These are phyloP conservation scores for Microascus cirrosus DNA, from an alignment of 2,329 filamentous ascomycete species.

Conservation along the genomic window DNA sequence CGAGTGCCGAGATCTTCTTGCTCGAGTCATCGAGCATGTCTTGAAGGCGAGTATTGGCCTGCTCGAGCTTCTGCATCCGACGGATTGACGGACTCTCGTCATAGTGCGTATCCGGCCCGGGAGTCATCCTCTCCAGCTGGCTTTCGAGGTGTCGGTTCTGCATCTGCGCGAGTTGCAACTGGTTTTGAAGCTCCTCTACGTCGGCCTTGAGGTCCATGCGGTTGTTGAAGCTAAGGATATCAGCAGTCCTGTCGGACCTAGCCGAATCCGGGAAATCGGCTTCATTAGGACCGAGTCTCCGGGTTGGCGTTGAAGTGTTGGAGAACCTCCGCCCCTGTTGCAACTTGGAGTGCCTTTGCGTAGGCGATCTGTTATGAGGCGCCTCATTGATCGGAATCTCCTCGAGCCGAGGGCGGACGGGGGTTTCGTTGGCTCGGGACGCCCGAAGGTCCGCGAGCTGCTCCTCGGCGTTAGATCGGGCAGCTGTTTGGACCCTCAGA, in stretches of 20 bases:
- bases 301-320: conserved; percentile 66
- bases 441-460: conserved; percentile 71
- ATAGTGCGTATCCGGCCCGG: conserved; percentile 46
- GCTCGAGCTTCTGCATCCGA: conserved; percentile 82
- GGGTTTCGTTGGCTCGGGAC: conserved; percentile 56
- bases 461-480: conserved; percentile 68
- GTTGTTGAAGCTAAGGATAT: conserved; percentile 74
- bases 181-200: conserved; percentile 84
- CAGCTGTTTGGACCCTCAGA: conserved; percentile 71
- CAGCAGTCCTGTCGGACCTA: conserved; percentile 71
- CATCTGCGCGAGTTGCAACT: conserved; percentile 89
- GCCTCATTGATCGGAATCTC: conserved; percentile 81
- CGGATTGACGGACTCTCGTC: conserved; percentile 71
- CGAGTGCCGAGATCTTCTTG: conserved; percentile 82
- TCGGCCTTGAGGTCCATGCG: conserved; percentile 86
- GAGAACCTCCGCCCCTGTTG: conserved; percentile 49
- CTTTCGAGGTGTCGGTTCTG: conserved; percentile 86
- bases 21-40: conserved; percentile 90
- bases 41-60: conserved; percentile 82
- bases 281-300: conserved; percentile 56
- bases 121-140: conserved; percentile 63
- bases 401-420: conserved; percentile 64
- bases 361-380: conserved; percentile 62
- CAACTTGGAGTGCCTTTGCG: conserved; percentile 47
- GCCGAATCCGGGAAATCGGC: conserved; percentile 59